A percentile compares a stretch with the other conserved stretches of the same genome.
Conservation (phyloP, 345 rosid species). For the Aurinia saxatilis region DNA sequence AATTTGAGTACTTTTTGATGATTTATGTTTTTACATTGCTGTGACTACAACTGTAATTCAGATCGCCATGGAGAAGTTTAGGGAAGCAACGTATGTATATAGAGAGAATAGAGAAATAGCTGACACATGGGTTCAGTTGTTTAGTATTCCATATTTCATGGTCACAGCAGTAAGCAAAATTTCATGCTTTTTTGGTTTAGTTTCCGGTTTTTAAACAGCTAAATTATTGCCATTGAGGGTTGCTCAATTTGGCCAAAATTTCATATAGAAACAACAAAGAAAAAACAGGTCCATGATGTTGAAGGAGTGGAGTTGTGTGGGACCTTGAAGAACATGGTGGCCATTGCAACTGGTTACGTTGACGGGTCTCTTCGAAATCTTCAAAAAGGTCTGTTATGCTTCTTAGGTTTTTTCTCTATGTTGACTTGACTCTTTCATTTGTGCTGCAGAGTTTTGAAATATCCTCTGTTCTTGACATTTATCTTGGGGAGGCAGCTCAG, state of each 20-base stretch:
- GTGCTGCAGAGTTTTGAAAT: too few relatives aligned
- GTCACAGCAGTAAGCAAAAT: slow-evolving; percentile 67
- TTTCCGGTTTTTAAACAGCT: background rate
- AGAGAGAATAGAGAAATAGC: slow-evolving; percentile 58
- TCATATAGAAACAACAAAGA: background rate
- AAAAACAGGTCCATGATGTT: slow-evolving; percentile 70
- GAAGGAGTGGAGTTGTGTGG: slow-evolving; percentile 97
- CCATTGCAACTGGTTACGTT: slow-evolving; percentile 90
- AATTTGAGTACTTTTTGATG: too few relatives aligned
- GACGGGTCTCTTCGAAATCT: too few relatives aligned
- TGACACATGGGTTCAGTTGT: slow-evolving; percentile 83
- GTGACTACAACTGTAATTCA: slow-evolving; percentile 20
- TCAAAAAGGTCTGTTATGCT: too few relatives aligned
- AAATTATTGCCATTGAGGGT: background rate
- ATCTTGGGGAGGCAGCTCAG: slow-evolving; percentile 94
- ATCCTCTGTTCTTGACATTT: too few relatives aligned
- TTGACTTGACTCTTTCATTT: too few relatives aligned
- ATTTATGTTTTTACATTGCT: background rate
- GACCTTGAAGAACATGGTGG: slow-evolving; percentile 94
- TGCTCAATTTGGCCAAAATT: background rate
- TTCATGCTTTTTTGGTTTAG: background rate
- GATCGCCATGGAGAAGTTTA: slow-evolving; percentile 90
- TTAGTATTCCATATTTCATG: slow-evolving; percentile 76
- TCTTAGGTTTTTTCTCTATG: too few relatives aligned
- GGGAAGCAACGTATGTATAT: slow-evolving; percentile 94